Conservation (phyloP, 2,329 filamentous ascomycete species). For the Pyrenophora graminea region DNA sequence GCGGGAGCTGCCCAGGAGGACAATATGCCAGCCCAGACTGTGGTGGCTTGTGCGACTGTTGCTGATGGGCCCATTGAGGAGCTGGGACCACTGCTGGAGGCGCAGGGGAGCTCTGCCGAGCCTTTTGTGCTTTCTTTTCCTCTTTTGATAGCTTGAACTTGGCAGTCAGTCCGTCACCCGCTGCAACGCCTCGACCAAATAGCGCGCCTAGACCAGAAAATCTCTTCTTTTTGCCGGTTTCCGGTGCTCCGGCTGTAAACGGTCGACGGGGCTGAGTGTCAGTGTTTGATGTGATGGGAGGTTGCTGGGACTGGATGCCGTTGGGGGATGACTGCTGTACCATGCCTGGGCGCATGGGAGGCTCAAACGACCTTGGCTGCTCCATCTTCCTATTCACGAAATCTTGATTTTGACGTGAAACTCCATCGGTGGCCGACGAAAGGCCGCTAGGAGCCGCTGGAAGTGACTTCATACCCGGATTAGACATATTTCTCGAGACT, state of each 20-base stretch:
- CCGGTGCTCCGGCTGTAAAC: constrained; percentile 21
- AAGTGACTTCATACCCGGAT: constrained; percentile 2
- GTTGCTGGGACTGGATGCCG: constrained; percentile 30
- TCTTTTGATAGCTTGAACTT: constrained; percentile 46
- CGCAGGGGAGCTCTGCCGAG: constrained; percentile 30
- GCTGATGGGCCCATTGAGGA: constrained; percentile 24
- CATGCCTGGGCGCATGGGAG: constrained; percentile 29
- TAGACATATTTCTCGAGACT: constrained; percentile 3
- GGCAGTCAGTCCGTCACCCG: constrained; percentile 25
- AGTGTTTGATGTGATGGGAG: constrained; percentile 9
- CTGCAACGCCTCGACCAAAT: constrained; percentile 48
- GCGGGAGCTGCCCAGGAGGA: constrained; percentile 16
- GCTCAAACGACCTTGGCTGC: constrained; percentile 16
- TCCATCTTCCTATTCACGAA: constrained; percentile 19
- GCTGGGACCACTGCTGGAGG: constrained; percentile 15
- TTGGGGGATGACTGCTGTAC: constrained; percentile 35
- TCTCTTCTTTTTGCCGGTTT: constrained; percentile 49
- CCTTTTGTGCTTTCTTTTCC: constrained; percentile 42
- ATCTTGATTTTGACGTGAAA: constrained; percentile 29
- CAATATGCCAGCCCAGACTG: constrained; percentile 24
- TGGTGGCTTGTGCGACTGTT: constrained; percentile 21
- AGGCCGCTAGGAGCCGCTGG: constrained; percentile 22
- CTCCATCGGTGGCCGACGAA: constrained; percentile 31
- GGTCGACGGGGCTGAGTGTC: constrained; percentile 20
- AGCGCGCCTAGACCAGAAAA: constrained; percentile 52